A percentile compares a stretch with the other conserved stretches of the same genome.
These are phyloP conservation scores for Aspergillus glaucus DNA, from an alignment of 2,329 filamentous ascomycete species.

Conservation along the genomic window DNA sequence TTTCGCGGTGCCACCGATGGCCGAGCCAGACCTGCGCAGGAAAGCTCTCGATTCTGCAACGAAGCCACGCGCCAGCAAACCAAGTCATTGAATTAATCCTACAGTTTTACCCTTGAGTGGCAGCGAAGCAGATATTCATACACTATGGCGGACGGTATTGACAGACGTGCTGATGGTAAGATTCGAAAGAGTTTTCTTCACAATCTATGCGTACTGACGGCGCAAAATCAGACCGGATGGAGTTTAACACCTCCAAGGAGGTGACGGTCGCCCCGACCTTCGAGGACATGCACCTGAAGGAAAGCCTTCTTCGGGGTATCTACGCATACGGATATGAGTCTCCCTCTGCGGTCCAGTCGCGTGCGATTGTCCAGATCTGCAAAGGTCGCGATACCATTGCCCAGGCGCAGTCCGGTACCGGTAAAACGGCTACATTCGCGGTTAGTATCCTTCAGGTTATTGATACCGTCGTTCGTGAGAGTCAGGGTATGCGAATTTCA, in stretches of 20 bases:
- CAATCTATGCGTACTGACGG: conserved; percentile 18
- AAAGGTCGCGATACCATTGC: conserved; percentile 98
- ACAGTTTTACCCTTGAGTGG: conserved; percentile 5
- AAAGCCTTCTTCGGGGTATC: conserved; percentile 91
- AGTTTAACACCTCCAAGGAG: conserved; percentile 97
- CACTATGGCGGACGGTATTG: conserved; percentile 87
- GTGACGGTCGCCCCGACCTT: conserved; percentile 88
- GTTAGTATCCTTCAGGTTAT: conserved; percentile 96
- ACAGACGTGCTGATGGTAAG: conserved; percentile 73
- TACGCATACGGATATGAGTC: conserved; percentile 99
- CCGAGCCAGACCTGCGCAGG: conserved; percentile 19
- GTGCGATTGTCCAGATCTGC: conserved; percentile 97
- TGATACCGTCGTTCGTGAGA: conserved; percentile 85
- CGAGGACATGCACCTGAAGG: conserved; percentile 94
- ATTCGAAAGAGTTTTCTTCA: conserved; percentile 1
- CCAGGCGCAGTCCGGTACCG: conserved; percentile 93
- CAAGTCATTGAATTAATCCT: conserved; percentile 5
- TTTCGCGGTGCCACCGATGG: conserved; percentile 11
- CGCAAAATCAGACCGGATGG: conserved; percentile 67
- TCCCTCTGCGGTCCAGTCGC: conserved; percentile 93
- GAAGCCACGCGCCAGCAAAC: not conserved
- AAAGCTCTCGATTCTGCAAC: conserved; percentile 3
- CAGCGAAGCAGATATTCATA: conserved; percentile 8
- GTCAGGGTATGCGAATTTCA: conserved; percentile 52
- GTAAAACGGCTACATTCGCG: conserved; percentile 94